Evolutionary conservation across 169 alveolate genomes (phyloP).

Genomic region (Plasmodium vivax): DNA sequence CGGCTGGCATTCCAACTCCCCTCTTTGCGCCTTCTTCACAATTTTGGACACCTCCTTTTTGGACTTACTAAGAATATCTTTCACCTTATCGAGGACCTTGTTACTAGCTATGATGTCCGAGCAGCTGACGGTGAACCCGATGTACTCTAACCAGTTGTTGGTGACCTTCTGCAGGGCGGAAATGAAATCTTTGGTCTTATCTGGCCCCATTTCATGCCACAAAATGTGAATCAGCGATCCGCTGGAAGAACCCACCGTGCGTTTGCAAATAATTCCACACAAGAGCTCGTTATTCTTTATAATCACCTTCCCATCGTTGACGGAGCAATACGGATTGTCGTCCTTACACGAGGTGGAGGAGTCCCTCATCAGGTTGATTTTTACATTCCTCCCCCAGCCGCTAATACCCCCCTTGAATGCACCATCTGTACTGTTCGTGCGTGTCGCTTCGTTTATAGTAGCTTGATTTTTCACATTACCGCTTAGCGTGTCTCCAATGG

Average conservation of each 20-base stretch:
- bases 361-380: constrained; percentile 75
- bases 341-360: constrained; percentile 77
- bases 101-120: constrained; percentile 97
- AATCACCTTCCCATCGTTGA: constrained; percentile 86
- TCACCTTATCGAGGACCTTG: constrained; percentile 91
- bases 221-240: constrained; percentile 98
- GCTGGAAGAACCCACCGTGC: constrained; percentile 97
- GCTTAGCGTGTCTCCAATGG: constrained; percentile 17
- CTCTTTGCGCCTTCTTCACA: constrained; percentile 94
- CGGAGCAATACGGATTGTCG: constrained; percentile 81
- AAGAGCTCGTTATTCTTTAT: constrained; percentile 97
- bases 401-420: constrained; percentile 81
- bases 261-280: constrained; percentile 97
- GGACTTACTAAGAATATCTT: constrained; percentile 89
- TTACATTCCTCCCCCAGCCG: constrained; percentile 77
- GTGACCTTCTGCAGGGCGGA: constrained; percentile 96
- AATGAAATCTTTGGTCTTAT: constrained; percentile 94
- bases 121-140: constrained; percentile 99
- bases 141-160: constrained; percentile 97
- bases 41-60: constrained; percentile 89
- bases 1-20: constrained; percentile 97
- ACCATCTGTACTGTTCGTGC: constrained; percentile 11
- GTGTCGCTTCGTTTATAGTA: background rate
- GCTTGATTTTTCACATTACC: background rate
- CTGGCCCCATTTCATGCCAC: constrained; percentile 99